A percentile compares a stretch with the other conserved stretches of the same genome.
These are phyloP conservation scores for Mycena metata DNA, from an alignment of 768 basidiomycete genomes.

Conservation along the genomic window DNA sequence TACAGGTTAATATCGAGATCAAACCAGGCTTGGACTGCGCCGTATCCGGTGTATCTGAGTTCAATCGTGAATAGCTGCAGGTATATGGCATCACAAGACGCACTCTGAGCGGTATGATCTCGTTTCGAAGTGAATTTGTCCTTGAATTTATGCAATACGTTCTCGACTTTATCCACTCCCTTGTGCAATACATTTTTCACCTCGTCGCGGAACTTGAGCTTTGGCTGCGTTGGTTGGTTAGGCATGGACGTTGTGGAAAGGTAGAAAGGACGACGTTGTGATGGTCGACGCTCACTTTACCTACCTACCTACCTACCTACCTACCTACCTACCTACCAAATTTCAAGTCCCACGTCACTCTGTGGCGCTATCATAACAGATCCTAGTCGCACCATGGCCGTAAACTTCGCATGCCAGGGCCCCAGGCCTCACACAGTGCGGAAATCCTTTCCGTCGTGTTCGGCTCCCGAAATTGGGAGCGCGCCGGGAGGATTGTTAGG, in stretches of 20 bases:
- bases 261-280: conserved; percentile 12
- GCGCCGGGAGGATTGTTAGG: too few species aligned
- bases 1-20: conserved; percentile 16
- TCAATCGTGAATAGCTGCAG: conserved; percentile 13
- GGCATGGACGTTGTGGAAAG: conserved; percentile 27
- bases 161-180: too few species aligned
- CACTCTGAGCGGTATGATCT: conserved; percentile 14
- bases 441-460: conserved; percentile 25
- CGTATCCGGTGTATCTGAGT: conserved; percentile 11
- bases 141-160: background rate
- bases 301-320: too few species aligned
- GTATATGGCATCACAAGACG: conserved; percentile 17
- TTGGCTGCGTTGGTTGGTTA: conserved; percentile 18
- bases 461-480: too few species aligned
- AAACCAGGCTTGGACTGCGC: too few species aligned
- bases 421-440: too few species aligned
- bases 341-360: conserved; percentile 13
- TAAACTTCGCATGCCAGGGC: too few species aligned
- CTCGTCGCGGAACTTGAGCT: conserved; percentile 3
- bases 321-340: too few species aligned
- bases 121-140: conserved; percentile 12
- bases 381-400: too few species aligned
- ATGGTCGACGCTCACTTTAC: conserved; percentile 11
- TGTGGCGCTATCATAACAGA: too few species aligned
- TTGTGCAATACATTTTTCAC: too few species aligned